Evolutionary conservation across 306 rosid genomes (phyloP), one percentile per base, ranked within the genome.

Genomic region (Astragalus membranaceus): DNA sequence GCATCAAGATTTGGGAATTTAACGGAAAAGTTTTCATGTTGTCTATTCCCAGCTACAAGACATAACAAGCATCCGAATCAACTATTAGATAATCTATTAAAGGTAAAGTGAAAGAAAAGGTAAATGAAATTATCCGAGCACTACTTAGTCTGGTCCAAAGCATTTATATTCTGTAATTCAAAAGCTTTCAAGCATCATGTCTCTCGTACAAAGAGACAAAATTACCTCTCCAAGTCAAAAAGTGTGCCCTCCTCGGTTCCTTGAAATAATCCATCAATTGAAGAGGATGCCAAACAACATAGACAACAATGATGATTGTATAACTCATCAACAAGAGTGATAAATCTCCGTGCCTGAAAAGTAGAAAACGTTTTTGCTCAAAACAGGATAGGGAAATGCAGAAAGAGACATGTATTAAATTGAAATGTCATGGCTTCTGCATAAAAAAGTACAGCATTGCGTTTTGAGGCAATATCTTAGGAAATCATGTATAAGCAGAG

Each of bases 201-300:
- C 58, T 35, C 63, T 54, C 48, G 60, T n/a, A 61, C 30, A 64
- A 54, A 59, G 49, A 20, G 36, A 56, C 29, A 74, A 62, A 78
- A 58, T 73, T 72, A 88, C 98, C 98, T 94, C 80, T 94, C 98
- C 85, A 88, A 71, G 87, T 90, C 91, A 78, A 94, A 90, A 70
- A 91, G 98, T 64, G 96, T 68, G 42, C 98, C 98, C 72, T 94
- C 97, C 60, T 88, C 95, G 5, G 97, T 91, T 84, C 98, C 96
- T 81, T 94, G 96, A 84, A 94, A 94, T 79, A 90, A 80, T 49
- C 87, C 92, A 56, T 94, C 98, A 79, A 91, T 87, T 72, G 96
- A 78, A 73, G 96, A 78, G 72, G 96, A 92, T 61, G 97, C 95
- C 73, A 74, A 87, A 71, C 94, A 90, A 80, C 78, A 84, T 32